Evolutionary conservation across 2,329 filamentous ascomycete species (phyloP).

Genomic region (Penicillium carneum): DNA sequence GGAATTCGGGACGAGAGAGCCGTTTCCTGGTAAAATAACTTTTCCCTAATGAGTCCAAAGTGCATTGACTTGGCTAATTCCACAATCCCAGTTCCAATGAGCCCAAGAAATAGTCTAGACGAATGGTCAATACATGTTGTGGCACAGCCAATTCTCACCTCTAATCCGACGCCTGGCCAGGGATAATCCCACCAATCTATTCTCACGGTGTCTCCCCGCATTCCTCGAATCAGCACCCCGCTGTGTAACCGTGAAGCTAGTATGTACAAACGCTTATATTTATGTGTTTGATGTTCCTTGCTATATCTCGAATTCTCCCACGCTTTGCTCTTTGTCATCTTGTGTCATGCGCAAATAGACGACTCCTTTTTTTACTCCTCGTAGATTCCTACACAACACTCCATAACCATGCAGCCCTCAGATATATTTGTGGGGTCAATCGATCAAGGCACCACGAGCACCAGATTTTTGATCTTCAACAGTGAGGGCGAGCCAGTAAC

Average conservation of each 20-base stretch:
- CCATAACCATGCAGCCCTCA: conserved; percentile 33
- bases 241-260: conserved; percentile 8
- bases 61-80: neutral
- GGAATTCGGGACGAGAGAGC: neutral
- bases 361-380: neutral
- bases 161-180: conserved; percentile 2
- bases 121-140: conserved; percentile 1
- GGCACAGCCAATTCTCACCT: conserved; percentile 5
- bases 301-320: neutral
- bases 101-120: neutral
- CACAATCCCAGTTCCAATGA: neutral
- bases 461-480: conserved; percentile 89
- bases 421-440: conserved; percentile 77
- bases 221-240: conserved; percentile 7
- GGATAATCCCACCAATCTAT: conserved; percentile 17
- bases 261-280: neutral
- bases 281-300: neutral
- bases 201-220: conserved; percentile 6
- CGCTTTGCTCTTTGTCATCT: neutral
- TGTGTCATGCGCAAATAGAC: neutral
- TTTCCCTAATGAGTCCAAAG: neutral
- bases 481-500: conserved; percentile 77
- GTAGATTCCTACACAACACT: neutral
- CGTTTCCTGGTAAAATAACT: neutral
- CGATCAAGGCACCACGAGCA: conserved; percentile 88